Evolutionary conservation across 768 basidiomycete genomes (phyloP).

Genomic region (Boletus rubroflammeus): DNA sequence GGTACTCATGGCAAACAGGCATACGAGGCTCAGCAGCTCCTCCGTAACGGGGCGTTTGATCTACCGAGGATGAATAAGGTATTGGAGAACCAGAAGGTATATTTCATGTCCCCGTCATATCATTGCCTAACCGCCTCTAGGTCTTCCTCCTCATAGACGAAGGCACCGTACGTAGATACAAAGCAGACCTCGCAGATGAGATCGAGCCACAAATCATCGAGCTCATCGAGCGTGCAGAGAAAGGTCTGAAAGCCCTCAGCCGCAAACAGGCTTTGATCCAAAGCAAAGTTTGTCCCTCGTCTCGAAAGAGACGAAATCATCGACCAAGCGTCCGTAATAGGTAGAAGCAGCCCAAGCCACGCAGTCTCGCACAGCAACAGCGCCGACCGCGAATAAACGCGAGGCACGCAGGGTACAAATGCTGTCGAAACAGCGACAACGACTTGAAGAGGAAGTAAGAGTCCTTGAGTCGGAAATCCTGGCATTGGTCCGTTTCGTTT

Average conservation of each 20-base stretch:
- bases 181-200: slow-evolving; percentile 71
- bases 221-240: slow-evolving; percentile 66
- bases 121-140: slow-evolving; percentile 35
- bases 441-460: slow-evolving; percentile 59
- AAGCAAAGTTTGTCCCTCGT: slow-evolving; percentile 48
- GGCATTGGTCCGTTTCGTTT: slow-evolving; percentile 40
- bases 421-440: slow-evolving; percentile 62
- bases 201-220: slow-evolving; percentile 79
- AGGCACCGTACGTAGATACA: slow-evolving; percentile 67
- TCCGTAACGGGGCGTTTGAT: slow-evolving; percentile 69
- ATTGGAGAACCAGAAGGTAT: slow-evolving; percentile 63
- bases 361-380: slow-evolving; percentile 42
- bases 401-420: slow-evolving; percentile 64
- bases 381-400: slow-evolving; percentile 55
- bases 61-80: slow-evolving; percentile 67
- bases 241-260: slow-evolving; percentile 55
- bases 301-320: background rate
- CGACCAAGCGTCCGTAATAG: slow-evolving; percentile 30
- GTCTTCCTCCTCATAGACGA: slow-evolving; percentile 75
- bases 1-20: slow-evolving; percentile 39
- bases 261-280: slow-evolving; percentile 62
- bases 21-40: slow-evolving; percentile 62
- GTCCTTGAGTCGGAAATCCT: slow-evolving; percentile 61
- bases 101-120: slow-evolving; percentile 7
- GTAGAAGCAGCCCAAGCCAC: slow-evolving; percentile 48